Evolutionary conservation across 176 grass and related monocot species (phyloP), one percentile per base, ranked within the genome.

Genomic region (Urochloa ruziziensis): DNA sequence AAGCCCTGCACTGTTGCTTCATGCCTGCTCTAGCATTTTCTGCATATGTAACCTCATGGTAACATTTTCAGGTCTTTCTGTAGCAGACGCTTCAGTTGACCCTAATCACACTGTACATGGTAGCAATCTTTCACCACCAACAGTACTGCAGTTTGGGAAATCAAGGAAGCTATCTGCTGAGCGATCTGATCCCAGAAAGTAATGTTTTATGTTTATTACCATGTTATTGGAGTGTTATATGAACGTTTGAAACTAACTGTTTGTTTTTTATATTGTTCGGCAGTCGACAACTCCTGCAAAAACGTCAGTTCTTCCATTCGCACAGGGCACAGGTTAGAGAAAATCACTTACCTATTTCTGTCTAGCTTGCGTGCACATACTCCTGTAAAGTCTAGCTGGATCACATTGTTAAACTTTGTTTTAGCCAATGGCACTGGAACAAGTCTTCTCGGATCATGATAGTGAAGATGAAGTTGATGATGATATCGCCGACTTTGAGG

Each of bases 381-480:
- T 49, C 73, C 54, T 24, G 54, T 23, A 57, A 83, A 67, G 44
- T 64, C 65, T 85, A 65, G 36, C 54, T 68, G 42, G n/a, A 70
- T 73, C 54, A 48, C 23, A 77, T 80, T 19, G 47, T 67, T 86
- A 54, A 53, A 51, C 44, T 89, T 68, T 56, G 18, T 85, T 89
- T 34, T 90, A 99, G 96, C 91, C 93, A 92, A 99, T 99, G 96
- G 89, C 85, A 70, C 67, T 87, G 74, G 93, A 99, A 58, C 96
- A 99, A 91, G 91, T 99, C 67, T 87, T 94, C 87, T 96, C 89
- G 3, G 96, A 99, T 62, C 86, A 83, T 73, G 96, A 99, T 84
- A 99, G 96, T 85, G 96, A 99, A 90, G 91, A 96, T 74, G 96
- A 99, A 77, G 91, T 99, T 74, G 93, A 99, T 83, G 96, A 99